Base-by-base conservation (phyloP, 2,329 filamentous ascomycete genomes). In the Colletotrichum eleusines region DNA sequence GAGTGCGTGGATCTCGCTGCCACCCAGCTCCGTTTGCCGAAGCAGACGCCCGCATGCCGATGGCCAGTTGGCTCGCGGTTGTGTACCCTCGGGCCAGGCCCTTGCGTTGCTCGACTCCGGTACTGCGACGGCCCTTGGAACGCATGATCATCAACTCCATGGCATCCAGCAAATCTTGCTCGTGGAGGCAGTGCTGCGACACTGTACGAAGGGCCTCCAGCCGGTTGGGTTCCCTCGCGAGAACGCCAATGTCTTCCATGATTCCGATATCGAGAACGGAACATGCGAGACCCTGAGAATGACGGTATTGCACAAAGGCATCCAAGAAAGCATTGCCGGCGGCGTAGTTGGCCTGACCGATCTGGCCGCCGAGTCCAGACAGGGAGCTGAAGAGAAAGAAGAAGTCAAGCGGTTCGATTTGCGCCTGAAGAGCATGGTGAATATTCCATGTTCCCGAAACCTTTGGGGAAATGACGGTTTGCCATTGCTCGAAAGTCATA, bases 401-500 rank as follows among this genome's bases (percentile, higher is more conserved):
- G 74, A 85, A 83, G 63, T 82, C 79, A 1, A 82, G 74, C 28
- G 9, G 57, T 14, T 64, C 64, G 11, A 38, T 40, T 31, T 69
- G 62, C 8, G 59, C 7, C 28, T 67, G 44, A 0, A 80, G 73
- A 53, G 72, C n/a, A 33, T 78, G 61, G 72, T 85, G 81, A 7
- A 86, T 75, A 63, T 86, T 86, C 79, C 78, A 81, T 5, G 82
- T 82, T 6, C 83, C 84, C 12, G 76, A 63, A 1, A 82, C 78
- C 74, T 86, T 86, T 5, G 82, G 81, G 2, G 72, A 72, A 2
- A 82, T 73, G 3, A 79, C 75, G 1, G 73, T 71, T 5, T 76
- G 71, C 81, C 81, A 85, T n/a, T 82, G 75, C 1, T 79, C 71
- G 14, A 77, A 67, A 2, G 74, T 77, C 81, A 85, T 84, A 31